These are phyloP conservation scores for Phytophthora pisi DNA, from an alignment of 352 stramenopile genomes.

Conservation along the genomic window DNA sequence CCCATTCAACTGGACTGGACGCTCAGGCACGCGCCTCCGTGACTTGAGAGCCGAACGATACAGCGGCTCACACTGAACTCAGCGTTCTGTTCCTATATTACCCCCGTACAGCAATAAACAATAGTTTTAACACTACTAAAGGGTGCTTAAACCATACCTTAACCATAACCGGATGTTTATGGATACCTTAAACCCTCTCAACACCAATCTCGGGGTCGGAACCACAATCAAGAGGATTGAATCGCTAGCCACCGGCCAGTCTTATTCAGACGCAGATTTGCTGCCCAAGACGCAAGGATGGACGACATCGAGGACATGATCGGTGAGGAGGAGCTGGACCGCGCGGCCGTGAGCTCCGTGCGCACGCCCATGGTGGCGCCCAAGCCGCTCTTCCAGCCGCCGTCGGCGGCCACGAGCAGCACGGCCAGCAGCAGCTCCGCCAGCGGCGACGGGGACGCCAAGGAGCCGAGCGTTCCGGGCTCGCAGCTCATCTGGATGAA, in stretches of 20 bases:
- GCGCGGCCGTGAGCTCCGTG: slow-evolving; percentile 47
- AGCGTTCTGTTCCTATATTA: not conserved
- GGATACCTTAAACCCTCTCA: not conserved
- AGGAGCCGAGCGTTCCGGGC: slow-evolving; percentile 48
- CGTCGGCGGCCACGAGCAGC: slow-evolving; percentile 26
- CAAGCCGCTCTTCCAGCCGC: slow-evolving; percentile 46
- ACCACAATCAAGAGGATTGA: not conserved
- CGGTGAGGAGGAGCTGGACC: slow-evolving; percentile 66
- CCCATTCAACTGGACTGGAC: slow-evolving; percentile 19
- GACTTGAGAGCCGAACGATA: not conserved
- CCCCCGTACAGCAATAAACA: not conserved
- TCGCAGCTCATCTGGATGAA: slow-evolving; percentile 87
- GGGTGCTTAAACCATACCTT: not conserved
- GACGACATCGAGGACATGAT: slow-evolving; percentile 90
- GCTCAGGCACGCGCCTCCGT: not conserved
- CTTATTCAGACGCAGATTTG: slow-evolving; percentile 25
- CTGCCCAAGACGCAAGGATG: slow-evolving; percentile 26
- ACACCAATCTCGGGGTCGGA: not conserved
- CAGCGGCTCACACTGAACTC: not conserved
- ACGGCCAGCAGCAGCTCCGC: slow-evolving; percentile 30
- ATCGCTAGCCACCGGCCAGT: slow-evolving; percentile 16
- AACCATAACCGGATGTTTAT: no score
- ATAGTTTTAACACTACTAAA: not conserved
- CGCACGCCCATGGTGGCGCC: slow-evolving; percentile 68
- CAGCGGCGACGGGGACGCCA: slow-evolving; percentile 15